Evolutionary conservation across 129 eudicot genomes (phyloP).

Genomic region (Lactuca sativa): DNA sequence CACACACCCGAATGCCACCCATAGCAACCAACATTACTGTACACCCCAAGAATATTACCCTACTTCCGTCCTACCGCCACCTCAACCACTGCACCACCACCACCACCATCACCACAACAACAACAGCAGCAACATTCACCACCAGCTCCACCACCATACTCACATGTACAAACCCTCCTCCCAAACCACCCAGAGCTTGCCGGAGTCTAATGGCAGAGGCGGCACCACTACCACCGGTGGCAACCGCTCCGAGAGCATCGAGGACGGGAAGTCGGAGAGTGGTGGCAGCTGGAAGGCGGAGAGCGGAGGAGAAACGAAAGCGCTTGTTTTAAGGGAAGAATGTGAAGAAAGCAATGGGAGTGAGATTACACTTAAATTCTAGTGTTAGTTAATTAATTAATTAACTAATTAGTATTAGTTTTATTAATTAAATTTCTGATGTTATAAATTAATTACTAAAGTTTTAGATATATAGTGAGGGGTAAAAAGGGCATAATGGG

Average conservation of each 20-base stretch:
- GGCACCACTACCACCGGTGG: constrained; percentile 47
- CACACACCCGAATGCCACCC: constrained; percentile 48
- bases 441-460: constrained; percentile 23
- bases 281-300: constrained; percentile 90
- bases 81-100: constrained; percentile 42
- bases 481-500: constrained; percentile 54
- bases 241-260: constrained; percentile 86
- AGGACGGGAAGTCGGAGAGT: constrained; percentile 82
- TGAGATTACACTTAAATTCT: constrained; percentile 74
- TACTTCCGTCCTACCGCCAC: constrained; percentile 37
- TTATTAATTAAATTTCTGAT: constrained; percentile 2
- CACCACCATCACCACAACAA: constrained; percentile 32
- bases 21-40: constrained; percentile 53
- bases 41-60: constrained; percentile 73
- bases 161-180: constrained; percentile 56
- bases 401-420: constrained; percentile 14
- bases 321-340: constrained; percentile 50
- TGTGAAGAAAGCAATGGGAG: constrained; percentile 76
- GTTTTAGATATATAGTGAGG: constrained; percentile 41
- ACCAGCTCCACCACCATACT: constrained; percentile 42
- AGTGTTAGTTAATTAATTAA: constrained; percentile 10
- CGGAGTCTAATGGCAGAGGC: constrained; percentile 62
- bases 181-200: constrained; percentile 59
- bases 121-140: constrained; percentile 41
- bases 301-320: constrained; percentile 62